A percentile compares a stretch with the other conserved stretches of the same genome.
phyloP scores from a whole-genome alignment of 2,329 filamentous ascomycete species.

The Apiospora saccharicola region DNA sequence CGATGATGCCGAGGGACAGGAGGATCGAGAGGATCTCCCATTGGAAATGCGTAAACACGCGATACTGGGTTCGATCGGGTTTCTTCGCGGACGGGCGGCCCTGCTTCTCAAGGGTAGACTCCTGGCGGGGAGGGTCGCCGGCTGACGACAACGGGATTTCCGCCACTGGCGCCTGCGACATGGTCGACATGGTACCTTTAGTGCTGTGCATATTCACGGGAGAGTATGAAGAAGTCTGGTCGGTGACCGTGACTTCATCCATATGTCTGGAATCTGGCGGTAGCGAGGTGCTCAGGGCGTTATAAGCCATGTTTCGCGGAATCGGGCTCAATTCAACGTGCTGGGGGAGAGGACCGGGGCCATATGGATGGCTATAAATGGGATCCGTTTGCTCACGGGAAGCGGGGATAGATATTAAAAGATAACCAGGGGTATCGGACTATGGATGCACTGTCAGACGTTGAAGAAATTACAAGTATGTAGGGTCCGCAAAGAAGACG shows the following conservation, averaged over 20 bases:
- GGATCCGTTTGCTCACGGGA: too few species aligned
- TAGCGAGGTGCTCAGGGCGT: neutral
- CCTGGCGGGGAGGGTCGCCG: neutral
- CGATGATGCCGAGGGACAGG: neutral
- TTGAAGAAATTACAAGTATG: neutral
- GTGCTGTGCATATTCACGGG: neutral
- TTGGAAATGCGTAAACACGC: constrained; percentile 4
- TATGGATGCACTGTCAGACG: too few species aligned
- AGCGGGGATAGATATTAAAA: neutral
- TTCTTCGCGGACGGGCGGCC: neutral
- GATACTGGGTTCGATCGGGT: neutral
- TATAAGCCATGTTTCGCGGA: neutral
- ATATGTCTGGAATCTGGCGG: neutral
- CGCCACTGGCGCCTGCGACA: neutral
- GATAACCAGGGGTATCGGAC: neutral
- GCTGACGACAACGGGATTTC: neutral
- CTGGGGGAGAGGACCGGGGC: too few species aligned
- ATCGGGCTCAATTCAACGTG: too few species aligned
- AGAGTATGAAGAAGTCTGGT: neutral
- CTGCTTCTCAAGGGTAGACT: neutral
- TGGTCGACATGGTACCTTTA: neutral
- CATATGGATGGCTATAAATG: neutral
- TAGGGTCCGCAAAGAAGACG: neutral
- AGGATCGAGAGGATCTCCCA: constrained; percentile 21
- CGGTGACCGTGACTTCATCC: neutral